phyloP scores from a whole-genome alignment of 345 rosid species.

The Salix arbutifolia region DNA sequence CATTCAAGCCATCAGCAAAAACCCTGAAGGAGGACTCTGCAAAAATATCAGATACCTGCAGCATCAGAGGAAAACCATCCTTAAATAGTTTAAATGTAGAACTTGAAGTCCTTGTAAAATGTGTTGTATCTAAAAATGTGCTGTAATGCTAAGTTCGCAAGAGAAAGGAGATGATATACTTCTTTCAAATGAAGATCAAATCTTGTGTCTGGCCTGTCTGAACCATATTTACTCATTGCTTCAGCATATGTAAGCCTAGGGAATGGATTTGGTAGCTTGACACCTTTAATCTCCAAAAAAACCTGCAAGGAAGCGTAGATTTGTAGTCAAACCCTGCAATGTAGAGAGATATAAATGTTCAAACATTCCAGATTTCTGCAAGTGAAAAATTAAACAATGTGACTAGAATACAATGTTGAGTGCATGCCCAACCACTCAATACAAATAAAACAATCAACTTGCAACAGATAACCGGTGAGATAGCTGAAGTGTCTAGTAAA shows the following conservation, averaged over 20 bases:
- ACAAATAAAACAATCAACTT: background rate
- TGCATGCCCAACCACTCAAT: background rate
- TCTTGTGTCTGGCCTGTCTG: conserved; percentile 93
- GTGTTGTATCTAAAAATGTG: background rate
- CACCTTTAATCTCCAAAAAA: conserved; percentile 74
- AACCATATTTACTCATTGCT: conserved; percentile 81
- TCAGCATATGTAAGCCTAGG: conserved; percentile 90
- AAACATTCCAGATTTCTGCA: conserved; percentile 6
- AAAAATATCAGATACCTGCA: conserved; percentile 85
- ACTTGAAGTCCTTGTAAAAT: background rate
- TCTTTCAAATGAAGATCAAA: conserved; percentile 89
- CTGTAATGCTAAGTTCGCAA: background rate
- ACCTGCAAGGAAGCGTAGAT: conserved; percentile 44
- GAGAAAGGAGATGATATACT: conserved; percentile 40
- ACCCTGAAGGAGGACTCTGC: conserved; percentile 67
- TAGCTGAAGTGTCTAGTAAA: background rate
- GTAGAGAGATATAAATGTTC: background rate
- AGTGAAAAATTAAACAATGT: background rate
- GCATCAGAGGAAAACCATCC: conserved; percentile 4
- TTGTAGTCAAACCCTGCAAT: conserved; percentile 1
- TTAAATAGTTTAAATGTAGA: background rate
- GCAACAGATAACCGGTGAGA: background rate
- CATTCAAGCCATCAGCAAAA: conserved; percentile 61
- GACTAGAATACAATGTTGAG: background rate
- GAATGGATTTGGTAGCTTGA: conserved; percentile 74